Percentiles rank a stretch among this genome's conserved stretches.
Conservation (phyloP, 345 rosid genomes). For the Erysimum cheiranthoides region DNA sequence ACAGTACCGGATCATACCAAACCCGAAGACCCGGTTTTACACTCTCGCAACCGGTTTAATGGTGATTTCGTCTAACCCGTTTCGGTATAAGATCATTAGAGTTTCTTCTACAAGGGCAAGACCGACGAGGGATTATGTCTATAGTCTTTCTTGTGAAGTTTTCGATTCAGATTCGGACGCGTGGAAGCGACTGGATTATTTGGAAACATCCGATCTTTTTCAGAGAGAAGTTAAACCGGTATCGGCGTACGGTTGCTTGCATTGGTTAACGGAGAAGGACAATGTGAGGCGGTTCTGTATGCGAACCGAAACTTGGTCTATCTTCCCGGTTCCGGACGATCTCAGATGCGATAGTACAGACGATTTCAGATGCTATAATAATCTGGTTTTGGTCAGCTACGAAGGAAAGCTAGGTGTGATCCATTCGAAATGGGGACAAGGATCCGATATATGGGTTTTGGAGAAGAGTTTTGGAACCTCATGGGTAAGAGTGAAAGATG, state of each 20-base stretch:
- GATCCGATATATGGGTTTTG: constrained; percentile 9
- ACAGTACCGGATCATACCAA: constrained; percentile 30
- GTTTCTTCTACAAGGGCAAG: not conserved
- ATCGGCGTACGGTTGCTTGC: constrained; percentile 22
- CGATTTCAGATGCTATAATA: too few species aligned
- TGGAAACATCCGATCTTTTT: not conserved
- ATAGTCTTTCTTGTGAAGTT: constrained; percentile 9
- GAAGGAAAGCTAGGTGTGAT: constrained; percentile 31
- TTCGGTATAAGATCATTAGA: constrained; percentile 38
- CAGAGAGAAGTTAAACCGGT: not conserved
- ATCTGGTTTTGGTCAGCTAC: constrained; percentile 13
- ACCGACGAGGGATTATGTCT: not conserved
- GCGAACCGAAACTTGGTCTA: constrained; percentile 40
- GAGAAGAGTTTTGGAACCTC: not conserved
- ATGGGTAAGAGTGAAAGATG: not conserved
- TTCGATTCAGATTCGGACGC: constrained; percentile 20
- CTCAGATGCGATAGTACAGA: not conserved
- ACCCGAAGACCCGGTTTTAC: constrained; percentile 28
- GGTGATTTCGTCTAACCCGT: constrained; percentile 7
- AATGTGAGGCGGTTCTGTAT: constrained; percentile 37
- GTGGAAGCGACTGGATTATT: constrained; percentile 15
- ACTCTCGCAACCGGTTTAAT: constrained; percentile 19
- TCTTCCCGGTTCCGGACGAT: not conserved
- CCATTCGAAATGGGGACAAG: not conserved
- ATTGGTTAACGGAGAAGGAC: constrained; percentile 16